Base-by-base conservation (phyloP, 1,139 yeast genomes). In the Suhomyces wounanorum region DNA sequence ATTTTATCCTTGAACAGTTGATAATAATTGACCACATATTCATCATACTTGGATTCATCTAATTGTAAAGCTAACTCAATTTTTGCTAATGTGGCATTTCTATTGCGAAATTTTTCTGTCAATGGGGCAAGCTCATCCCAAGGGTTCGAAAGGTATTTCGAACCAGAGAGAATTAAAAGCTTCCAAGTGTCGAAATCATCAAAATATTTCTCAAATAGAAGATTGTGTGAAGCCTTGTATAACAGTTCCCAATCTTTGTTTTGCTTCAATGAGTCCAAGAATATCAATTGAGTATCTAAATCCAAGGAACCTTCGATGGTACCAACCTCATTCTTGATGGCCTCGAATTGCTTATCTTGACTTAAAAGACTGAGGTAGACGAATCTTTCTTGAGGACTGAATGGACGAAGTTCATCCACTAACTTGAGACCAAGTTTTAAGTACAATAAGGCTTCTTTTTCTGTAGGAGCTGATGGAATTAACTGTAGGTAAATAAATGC, bases 131-230 rank as follows among this genome's bases (percentile, higher is more conserved):
- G 53, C 33, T 74, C 57, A 10, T 66, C 58, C 43, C 44, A 46
- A 2, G 49, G 44, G 10, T 30, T 31, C 2, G 37, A 37, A 10
- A 47, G 45, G 4, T 23, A 16, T 13, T 18, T 18, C 3, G 30
- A 18, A 10, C 51, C 53, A 1, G 91, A 72, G 44, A 68, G 64
- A 28, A 85, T 73, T 50, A 79, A 68, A 35, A 69, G 62, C 50
- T 76, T 78, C 89, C 89, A 84, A 11, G 85, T 77, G 55, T 81
- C 78, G 67, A 78, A 84, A 61, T 84, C 89, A 57, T 85, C 83
- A 49, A 82, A 77, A 5, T 71, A 65, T 39, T 75, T 69, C 2
- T 68, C 69, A 30, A 77, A 68, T 10, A 84, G 59, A n/a, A 79
- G 68, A 1, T 62, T 52, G 1, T 59, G 39, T 33, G 76, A 58